Evolutionary conservation across 108 stramenopile genomes (phyloP), one percentile per base, ranked within the genome.

Genomic region (Seminavis robusta): DNA sequence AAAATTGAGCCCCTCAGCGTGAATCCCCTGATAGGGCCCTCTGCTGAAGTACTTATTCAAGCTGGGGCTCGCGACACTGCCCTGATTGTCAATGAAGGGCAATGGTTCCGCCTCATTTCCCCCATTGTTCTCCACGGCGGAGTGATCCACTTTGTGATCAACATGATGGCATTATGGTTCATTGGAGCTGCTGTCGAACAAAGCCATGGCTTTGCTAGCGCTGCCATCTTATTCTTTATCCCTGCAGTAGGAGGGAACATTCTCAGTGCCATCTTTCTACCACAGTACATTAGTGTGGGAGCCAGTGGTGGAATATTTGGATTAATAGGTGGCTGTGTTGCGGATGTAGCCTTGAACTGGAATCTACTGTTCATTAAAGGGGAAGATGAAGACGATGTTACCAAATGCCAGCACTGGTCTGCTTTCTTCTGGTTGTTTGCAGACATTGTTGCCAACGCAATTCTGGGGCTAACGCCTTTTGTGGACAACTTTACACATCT

Each of bases 71-170:
- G 90, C 39, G 59, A 90, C 21, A 83, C 92, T 1, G 43, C 70
- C 30, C 47, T 84, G 6, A 95, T 98, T 60, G 88, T 98, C 26
- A 73, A 91, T 28, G 67, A 79, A 39, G 86, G 84, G 31, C 83
- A 96, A 54, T 91, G 87, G 81, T 96, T 69, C 55, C 69, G 95
- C 21, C 54, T 98, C 15, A 73, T 94, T 49, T 81, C 87, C 19
- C 83, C 97, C 4, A 87, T 96, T 75, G 74, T 97, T 11, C 78
- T 98, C 32, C 97, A 98, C 71, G 96, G 94, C 0, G 97, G 97
- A 2, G 30, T 98, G 33, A 73, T 98, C 8, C 97, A 98, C 58
- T 92, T 88, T 52, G 9, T 96, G n/a, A 69, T 94, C 58, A 98
- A 98, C 71, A 90, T 94, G 90, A 39, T 79, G 11, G 95, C 88